phyloP scores from a whole-genome alignment of 305 asterid species.

The Solanum aculeatissimum region DNA sequence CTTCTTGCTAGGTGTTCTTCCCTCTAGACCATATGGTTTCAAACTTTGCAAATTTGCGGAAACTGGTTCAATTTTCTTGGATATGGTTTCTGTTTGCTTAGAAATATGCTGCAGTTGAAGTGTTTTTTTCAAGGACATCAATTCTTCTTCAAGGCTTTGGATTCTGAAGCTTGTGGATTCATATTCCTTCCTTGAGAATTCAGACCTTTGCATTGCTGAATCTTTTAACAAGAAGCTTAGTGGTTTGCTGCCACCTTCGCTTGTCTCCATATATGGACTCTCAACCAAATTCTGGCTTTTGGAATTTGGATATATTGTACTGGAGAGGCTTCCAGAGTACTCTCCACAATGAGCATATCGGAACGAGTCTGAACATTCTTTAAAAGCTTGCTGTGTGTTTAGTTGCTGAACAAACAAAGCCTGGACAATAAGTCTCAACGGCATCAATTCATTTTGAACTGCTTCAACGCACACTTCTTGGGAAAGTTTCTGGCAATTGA shows the following conservation, averaged over 20 bases:
- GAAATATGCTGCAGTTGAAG: constrained; percentile 28
- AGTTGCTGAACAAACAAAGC: constrained; percentile 70
- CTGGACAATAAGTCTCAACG: constrained; percentile 57
- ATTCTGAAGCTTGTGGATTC: constrained; percentile 69
- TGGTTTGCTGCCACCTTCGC: constrained; percentile 27
- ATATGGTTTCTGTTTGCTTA: constrained; percentile 16
- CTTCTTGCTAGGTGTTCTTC: constrained; percentile 34
- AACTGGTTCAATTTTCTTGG: constrained; percentile 16
- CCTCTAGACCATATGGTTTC: constrained; percentile 20
- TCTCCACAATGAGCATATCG: constrained; percentile 31
- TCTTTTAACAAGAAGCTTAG: constrained; percentile 34
- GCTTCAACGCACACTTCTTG: constrained; percentile 53
- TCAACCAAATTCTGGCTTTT: constrained; percentile 30
- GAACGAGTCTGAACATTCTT: constrained; percentile 55
- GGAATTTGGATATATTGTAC: constrained; percentile 40
- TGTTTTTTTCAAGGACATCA: constrained; percentile 37
- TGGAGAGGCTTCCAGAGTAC: constrained; percentile 33
- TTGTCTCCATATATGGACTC: constrained; percentile 27
- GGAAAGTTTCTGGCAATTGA: constrained; percentile 65
- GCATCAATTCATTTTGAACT: constrained; percentile 65
- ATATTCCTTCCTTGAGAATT: constrained; percentile 27
- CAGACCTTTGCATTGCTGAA: constrained; percentile 7
- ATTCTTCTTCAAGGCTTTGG: constrained; percentile 51
- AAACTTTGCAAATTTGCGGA: not conserved
- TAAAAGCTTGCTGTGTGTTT: constrained; percentile 54